Base-by-base conservation (phyloP, 2,329 filamentous ascomycete genomes). In the Lasiodiplodia sp. region DNA sequence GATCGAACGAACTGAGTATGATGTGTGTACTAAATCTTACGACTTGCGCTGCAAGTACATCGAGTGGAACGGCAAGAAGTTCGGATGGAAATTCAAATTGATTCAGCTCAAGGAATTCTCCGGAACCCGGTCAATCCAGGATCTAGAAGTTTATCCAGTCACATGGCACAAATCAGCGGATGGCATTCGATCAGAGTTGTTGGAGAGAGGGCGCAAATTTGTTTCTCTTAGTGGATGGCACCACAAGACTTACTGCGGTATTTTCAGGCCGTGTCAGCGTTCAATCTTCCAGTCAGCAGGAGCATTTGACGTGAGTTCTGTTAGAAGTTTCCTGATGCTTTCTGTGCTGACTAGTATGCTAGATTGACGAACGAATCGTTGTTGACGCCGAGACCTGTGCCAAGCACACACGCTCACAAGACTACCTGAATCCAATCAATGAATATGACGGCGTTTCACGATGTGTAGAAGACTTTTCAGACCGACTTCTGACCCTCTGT, bases 231-330 rank as follows among this genome's bases (percentile, higher is more conserved):
- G 70, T 21, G 74, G 74, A 21, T 71, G 65, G 40, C 72, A 75
- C 38, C 73, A 72, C 69, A 75, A 72, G 67, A 66, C 69, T 49
- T 76, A 75, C 67, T n/a, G n/a, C n/a, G n/a, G n/a, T n/a, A n/a
- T n/a, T n/a, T n/a, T n/a, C n/a, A n/a, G n/a, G n/a, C n/a, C n/a
- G n/a, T n/a, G n/a, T n/a, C n/a, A n/a, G n/a, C n/a, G n/a, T n/a
- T n/a, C n/a, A n/a, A n/a, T n/a, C n/a, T n/a, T n/a, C n/a, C n/a
- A n/a, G n/a, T n/a, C n/a, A n/a, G n/a, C n/a, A n/a, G n/a, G n/a
- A n/a, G n/a, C n/a, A n/a, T n/a, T n/a, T n/a, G n/a, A n/a, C n/a
- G n/a, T n/a, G n/a, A n/a, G n/a, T n/a, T n/a, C n/a, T n/a, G n/a
- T n/a, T n/a, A n/a, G n/a, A n/a, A n/a, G n/a, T n/a, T n/a, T n/a